Base-by-base conservation (phyloP, 441 rosid genomes). In the Flueggea neowawraea region DNA sequence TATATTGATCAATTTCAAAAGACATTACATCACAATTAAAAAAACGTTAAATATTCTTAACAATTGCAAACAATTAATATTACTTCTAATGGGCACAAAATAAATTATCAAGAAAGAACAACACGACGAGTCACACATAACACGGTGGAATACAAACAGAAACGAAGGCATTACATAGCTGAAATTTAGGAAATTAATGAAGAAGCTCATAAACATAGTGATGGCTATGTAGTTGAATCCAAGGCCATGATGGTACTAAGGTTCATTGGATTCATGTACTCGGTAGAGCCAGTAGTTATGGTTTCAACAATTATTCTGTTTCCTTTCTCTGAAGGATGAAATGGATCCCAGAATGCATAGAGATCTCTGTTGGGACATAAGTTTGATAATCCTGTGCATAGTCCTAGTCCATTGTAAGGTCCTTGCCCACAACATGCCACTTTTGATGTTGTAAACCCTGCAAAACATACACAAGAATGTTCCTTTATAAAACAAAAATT, bases 251-350 rank as follows among this genome's bases (percentile, higher is more conserved):
- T 22, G 28, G 78, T 66, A 54, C 61, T 66, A 44, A 74, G 72
- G 17, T 74, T 74, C 75, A 74, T 63, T 1, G 78, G 78, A n/a
- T 31, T n/a, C 78, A 74, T 74, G 60, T 67, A 62, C 31, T 52
- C 16, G 41, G 48, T 41, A 47, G 65, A 59, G 51, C 72, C 78
- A 28, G 60, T 56, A 15, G 69, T 31, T 0, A 74, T 60, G 3
- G 16, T 51, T 16, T 66, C 49, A 1, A 66, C 75, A 15, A 74
- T 52, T 50, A 69, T 7, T 10, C 69, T 58, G 57, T 60, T 70
- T 6, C 75, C 75, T 61, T 36, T 74, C 32, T 74, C 78, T 1
- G 78, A 62, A 45, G 78, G 78, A 63, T 74, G 75, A 52, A 74
- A 74, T 15, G 78, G 3, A 39, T 74, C 78, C 78, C 78, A 74